Evolutionary conservation across 345 rosid genomes (phyloP).

Genomic region (Eucalyptus fibrosa): DNA sequence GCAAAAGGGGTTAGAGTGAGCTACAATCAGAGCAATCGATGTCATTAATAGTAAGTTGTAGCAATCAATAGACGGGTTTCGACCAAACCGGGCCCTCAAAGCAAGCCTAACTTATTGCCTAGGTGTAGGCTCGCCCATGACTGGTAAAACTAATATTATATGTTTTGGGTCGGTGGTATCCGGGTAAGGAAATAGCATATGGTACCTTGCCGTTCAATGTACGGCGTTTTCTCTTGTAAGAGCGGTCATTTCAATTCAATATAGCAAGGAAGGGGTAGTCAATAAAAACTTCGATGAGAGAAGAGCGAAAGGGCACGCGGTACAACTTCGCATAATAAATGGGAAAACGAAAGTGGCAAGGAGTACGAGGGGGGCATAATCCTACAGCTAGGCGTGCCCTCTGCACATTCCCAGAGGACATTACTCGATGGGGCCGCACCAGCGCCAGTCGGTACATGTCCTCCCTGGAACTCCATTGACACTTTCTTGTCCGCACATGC

Average conservation of each 20-base stretch:
- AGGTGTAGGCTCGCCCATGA: background rate
- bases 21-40: background rate
- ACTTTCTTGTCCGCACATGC: background rate
- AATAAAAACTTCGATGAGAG: background rate
- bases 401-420: background rate
- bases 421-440: background rate
- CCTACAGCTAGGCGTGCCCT: background rate
- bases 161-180: background rate
- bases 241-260: background rate
- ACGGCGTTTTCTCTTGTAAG: background rate
- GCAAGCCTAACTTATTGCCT: background rate
- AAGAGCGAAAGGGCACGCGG: background rate
- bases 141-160: background rate
- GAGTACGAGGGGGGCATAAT: background rate
- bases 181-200: background rate
- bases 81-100: background rate
- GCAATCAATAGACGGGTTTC: background rate
- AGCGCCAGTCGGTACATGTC: background rate
- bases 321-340: background rate
- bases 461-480: background rate
- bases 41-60: background rate
- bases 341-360: background rate
- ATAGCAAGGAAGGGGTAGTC: background rate
- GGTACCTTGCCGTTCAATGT: background rate
- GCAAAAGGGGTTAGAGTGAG: background rate